Conservation (phyloP, 2,329 filamentous ascomycete species). For the Scopulariopsis brevicaulis region DNA sequence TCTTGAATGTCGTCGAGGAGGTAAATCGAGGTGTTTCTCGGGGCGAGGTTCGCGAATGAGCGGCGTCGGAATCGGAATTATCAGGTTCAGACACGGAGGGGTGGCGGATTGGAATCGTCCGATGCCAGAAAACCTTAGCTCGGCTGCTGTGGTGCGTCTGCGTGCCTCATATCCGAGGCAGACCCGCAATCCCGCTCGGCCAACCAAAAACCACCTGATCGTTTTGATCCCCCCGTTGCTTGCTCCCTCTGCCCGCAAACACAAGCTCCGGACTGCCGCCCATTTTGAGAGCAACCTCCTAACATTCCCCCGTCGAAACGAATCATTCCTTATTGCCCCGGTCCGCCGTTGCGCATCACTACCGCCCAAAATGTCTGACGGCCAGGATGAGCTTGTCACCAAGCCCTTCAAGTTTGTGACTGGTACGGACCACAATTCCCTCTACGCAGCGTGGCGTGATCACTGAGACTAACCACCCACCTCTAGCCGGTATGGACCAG, state of each 20-base stretch:
- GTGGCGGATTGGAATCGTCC: background rate
- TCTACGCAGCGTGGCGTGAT: conserved; percentile 20
- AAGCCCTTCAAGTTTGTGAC: conserved; percentile 99
- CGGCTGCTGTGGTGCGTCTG: conserved; percentile 10
- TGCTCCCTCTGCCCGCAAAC: background rate
- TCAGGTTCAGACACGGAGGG: conserved; percentile 1
- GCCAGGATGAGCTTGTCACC: conserved; percentile 67
- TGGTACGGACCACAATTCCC: conserved; percentile 52
- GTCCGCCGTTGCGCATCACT: background rate
- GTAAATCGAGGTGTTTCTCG: background rate
- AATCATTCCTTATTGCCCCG: background rate
- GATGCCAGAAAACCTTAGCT: conserved; percentile 12
- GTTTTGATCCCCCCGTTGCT: conserved; percentile 7
- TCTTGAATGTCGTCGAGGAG: conserved; percentile 24
- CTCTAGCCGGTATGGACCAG: conserved; percentile 30
- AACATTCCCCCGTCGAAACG: background rate
- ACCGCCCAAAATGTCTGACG: conserved; percentile 76
- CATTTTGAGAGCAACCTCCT: background rate
- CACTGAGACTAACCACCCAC: conserved; percentile 27
- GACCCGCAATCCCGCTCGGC: conserved; percentile 3
- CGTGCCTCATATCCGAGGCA: conserved; percentile 20
- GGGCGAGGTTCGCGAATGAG: conserved; percentile 5
- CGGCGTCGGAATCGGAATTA: background rate
- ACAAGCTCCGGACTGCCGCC: background rate
- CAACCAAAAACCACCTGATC: conserved; percentile 25